Evolutionary conservation across 805 yeast species (phyloP), one percentile per base, ranked within the genome.

Genomic region (Brettanomyces sp.): DNA sequence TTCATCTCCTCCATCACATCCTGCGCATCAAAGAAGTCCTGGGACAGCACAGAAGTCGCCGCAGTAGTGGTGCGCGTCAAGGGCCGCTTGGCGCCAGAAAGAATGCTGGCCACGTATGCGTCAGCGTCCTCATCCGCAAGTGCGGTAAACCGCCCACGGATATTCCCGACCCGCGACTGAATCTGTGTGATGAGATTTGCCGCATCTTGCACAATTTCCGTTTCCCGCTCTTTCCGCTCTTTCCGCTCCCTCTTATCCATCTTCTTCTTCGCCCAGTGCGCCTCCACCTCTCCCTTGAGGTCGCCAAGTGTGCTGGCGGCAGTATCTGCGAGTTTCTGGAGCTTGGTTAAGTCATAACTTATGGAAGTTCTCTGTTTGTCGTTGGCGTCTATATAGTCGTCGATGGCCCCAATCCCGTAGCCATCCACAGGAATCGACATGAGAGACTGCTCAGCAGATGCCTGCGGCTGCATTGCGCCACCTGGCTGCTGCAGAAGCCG

Each of bases 11-110:
- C 79, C n/a, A 74, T 62, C 50, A 68, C 72, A 39, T 84, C 91
- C 43, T 72, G 72, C 1, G 95, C 95, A 65, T 86, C 95, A 56
- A 63, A 79, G 54, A 72, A 80, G 43, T 77, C 80, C 40, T 74
- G 76, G 3, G 75, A 70, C 22, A 74, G 64, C 3, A 74, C 56
- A 4, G 75, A 67, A 4, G 59, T 56, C 3, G 58, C 53, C 3
- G 59, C 57, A 7, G 57, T 45, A 1, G 61, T 59, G 2, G 59
- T 56, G 41, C 66, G 52, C 3, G 57, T 51, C 22, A 61, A 47
- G 5, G 57, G 47, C 35, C 52, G 49, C 37, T 58, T 50, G 2
- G 64, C 52, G 13, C 56, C 50, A 13, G 60, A 55, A 22, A 12
- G 30, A 30, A 25, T 9, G 9, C 30, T 14, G 21, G 14, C n/a